A percentile compares a stretch with the other conserved stretches of the same genome.
Evolutionary conservation across 1,284 basidiomycete species (phyloP).

Genomic region (Tylopilus orsonianus): DNA sequence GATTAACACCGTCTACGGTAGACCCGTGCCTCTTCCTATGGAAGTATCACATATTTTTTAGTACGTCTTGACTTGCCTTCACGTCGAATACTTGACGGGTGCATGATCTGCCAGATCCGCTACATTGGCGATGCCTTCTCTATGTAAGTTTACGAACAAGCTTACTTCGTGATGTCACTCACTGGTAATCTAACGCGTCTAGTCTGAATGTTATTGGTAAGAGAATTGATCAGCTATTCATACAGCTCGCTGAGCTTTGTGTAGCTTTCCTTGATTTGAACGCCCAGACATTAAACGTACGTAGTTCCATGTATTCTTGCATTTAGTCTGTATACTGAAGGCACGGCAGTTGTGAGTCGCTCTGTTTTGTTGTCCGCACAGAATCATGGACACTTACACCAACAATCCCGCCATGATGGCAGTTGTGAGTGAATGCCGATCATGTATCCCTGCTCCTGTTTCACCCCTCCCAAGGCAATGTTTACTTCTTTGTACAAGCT

Average conservation of each 20-base stretch:
- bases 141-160: constrained; percentile 9
- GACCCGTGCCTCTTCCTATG: background rate
- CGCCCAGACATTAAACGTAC: constrained; percentile 1
- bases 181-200: background rate
- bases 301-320: background rate
- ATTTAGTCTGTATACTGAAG: background rate
- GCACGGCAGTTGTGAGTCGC: background rate
- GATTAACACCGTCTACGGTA: background rate
- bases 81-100: background rate
- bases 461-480: background rate
- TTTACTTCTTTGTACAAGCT: background rate
- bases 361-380: background rate
- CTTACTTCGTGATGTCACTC: background rate
- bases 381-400: background rate
- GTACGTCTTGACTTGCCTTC: background rate
- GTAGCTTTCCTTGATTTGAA: constrained; percentile 11
- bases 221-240: background rate
- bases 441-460: background rate
- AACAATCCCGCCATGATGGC: background rate
- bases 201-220: constrained; percentile 15
- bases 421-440: background rate
- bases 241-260: background rate
- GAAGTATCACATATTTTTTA: background rate
- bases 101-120: constrained; percentile 8
- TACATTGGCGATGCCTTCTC: constrained; percentile 16